phyloP scores from a whole-genome alignment of 306 rosid genomes.

The Quercus berberidifolia region DNA sequence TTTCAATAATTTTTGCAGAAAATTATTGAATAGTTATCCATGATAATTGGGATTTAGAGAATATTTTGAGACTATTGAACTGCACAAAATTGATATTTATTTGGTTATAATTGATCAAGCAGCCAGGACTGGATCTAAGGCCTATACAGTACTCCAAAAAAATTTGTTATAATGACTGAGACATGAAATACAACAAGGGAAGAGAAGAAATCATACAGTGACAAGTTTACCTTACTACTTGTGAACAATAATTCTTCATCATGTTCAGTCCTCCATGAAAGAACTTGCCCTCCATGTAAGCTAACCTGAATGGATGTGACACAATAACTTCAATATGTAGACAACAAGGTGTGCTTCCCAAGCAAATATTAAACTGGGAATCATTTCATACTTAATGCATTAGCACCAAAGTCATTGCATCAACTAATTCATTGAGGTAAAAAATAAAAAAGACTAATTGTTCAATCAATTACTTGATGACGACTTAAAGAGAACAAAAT shows the following conservation, averaged over 20 bases:
- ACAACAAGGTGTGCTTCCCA: not conserved
- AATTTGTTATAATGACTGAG: not conserved
- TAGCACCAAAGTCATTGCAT: not conserved
- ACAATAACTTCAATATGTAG: not conserved
- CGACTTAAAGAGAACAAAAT: not conserved
- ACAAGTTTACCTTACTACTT: slow-evolving; percentile 57
- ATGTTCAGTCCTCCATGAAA: slow-evolving; percentile 79
- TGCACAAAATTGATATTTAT: too few species aligned
- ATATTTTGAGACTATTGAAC: too few species aligned
- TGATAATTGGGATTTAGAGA: not conserved
- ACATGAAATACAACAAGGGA: not conserved
- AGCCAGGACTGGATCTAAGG: not conserved
- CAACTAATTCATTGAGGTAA: too few species aligned
- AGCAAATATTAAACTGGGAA: not conserved
- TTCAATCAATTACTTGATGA: not conserved
- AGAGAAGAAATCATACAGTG: not conserved
- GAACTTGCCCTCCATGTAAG: slow-evolving; percentile 88
- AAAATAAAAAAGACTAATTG: too few species aligned
- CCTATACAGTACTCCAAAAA: not conserved
- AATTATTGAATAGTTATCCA: not conserved
- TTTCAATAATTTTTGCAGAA: not conserved
- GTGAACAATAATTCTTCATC: slow-evolving; percentile 71
- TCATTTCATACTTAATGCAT: not conserved
- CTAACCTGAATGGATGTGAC: slow-evolving; percentile 54
- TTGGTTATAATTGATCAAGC: not conserved